phyloP scores from a whole-genome alignment of 441 rosid genomes.

The Hura crepitans region DNA sequence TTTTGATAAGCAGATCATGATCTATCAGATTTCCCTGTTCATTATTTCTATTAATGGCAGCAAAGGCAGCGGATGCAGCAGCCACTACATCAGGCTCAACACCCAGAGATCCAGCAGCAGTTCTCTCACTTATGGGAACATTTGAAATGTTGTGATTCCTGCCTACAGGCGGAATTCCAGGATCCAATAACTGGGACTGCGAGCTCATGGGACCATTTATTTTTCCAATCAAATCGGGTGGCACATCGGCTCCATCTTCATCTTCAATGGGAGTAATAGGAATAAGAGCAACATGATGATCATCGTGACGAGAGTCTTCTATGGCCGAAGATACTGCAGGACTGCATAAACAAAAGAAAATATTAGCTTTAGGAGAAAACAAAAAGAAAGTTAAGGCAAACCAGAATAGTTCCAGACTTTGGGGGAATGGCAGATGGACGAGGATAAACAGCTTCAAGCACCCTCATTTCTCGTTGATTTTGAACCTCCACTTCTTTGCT shows the following conservation, averaged over 20 bases:
- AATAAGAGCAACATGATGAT: conserved; percentile 45
- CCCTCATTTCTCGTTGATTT: conserved; percentile 46
- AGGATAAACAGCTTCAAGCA: conserved; percentile 64
- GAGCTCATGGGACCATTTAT: conserved; percentile 33
- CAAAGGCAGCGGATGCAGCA: conserved; percentile 62
- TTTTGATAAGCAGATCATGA: conserved; percentile 69
- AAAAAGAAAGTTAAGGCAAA: conserved; percentile 16
- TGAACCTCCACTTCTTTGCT: conserved; percentile 47
- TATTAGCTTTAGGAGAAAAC: conserved; percentile 21
- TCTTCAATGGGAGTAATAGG: conserved; percentile 90
- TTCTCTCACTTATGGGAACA: conserved; percentile 31
- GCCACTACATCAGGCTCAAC: conserved; percentile 49
- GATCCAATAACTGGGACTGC: conserved; percentile 35
- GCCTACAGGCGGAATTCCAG: conserved; percentile 33
- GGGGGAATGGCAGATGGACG: conserved; percentile 50
- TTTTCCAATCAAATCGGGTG: conserved; percentile 38
- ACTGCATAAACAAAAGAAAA: conserved; percentile 42
- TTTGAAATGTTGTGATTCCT: conserved; percentile 24
- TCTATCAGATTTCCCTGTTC: conserved; percentile 73
- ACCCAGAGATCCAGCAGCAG: conserved; percentile 26
- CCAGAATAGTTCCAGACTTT: conserved; percentile 28
- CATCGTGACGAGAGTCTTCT: conserved; percentile 40
- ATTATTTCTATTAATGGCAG: conserved; percentile 59
- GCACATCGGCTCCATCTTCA: conserved; percentile 57
- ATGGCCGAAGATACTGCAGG: conserved; percentile 48